Evolutionary conservation across 1,284 basidiomycete genomes (phyloP).

Genomic region (Coriolopsis trogii): DNA sequence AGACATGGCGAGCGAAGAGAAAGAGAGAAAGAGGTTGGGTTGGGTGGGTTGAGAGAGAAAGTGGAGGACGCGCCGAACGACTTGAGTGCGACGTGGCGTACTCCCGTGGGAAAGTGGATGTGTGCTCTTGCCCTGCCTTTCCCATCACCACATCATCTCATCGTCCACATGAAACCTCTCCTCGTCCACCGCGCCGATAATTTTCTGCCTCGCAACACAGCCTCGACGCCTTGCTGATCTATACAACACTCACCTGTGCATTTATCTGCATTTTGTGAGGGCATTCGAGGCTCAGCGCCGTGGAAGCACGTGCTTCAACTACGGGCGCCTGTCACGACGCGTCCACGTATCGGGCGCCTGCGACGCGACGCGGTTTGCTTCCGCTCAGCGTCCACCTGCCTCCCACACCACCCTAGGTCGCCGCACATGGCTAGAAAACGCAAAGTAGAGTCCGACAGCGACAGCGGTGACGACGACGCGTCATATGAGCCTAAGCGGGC

Average conservation of each 20-base stretch:
- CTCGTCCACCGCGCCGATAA: background rate
- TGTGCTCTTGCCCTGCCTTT: conserved; percentile 9
- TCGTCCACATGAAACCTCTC: conserved; percentile 18
- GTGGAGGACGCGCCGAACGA: conserved; percentile 17
- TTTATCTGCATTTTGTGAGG: background rate
- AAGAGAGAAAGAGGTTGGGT: conserved; percentile 20
- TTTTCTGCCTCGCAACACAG: conserved; percentile 12
- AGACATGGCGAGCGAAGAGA: conserved; percentile 56
- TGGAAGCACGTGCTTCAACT: conserved; percentile 7
- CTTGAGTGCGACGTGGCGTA: conserved; percentile 35
- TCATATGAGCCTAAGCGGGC: conserved; percentile 18
- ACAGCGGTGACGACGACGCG: conserved; percentile 21
- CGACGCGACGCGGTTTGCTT: conserved; percentile 8
- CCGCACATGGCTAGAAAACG: conserved; percentile 27
- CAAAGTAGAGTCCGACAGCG: conserved; percentile 13
- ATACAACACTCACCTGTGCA: background rate
- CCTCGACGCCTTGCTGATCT: conserved; percentile 1
- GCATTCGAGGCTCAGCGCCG: background rate
- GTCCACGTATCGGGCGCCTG: conserved; percentile 5
- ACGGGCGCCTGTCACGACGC: conserved; percentile 16
- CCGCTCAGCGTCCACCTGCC: background rate
- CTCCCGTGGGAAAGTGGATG: conserved; percentile 32
- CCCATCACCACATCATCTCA: conserved; percentile 25
- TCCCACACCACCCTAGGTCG: background rate
- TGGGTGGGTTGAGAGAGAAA: too few relatives aligned